Evolutionary conservation across 1,284 basidiomycete species (phyloP).

Genomic region (Ceratobasidium sp.): DNA sequence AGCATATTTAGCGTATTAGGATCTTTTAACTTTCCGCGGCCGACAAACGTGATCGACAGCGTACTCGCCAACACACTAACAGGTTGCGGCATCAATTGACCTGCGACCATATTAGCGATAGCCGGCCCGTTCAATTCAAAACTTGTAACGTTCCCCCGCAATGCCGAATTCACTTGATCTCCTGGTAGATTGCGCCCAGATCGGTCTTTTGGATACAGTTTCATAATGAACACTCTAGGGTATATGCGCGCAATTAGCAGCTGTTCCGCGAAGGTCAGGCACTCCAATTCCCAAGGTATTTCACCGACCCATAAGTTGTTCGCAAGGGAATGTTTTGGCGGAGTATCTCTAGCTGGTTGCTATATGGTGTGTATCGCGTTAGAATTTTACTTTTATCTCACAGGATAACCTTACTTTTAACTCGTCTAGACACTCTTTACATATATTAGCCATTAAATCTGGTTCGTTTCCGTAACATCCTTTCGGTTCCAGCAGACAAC

Average conservation of each 20-base stretch:
- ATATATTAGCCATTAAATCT: neutral
- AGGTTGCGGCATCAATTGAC: conserved; percentile 57
- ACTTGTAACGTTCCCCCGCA: conserved; percentile 59
- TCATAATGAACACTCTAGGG: conserved; percentile 57
- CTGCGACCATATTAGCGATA: conserved; percentile 56
- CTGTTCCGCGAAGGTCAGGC: conserved; percentile 55
- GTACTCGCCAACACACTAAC: conserved; percentile 55
- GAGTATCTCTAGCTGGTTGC: conserved; percentile 1
- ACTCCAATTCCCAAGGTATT: conserved; percentile 53
- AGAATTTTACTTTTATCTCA: neutral
- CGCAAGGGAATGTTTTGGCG: conserved; percentile 54
- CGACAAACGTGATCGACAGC: conserved; percentile 59
- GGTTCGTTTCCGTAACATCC: neutral
- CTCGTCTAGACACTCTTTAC: neutral
- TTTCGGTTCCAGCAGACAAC: neutral
- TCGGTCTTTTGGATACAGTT: conserved; percentile 55
- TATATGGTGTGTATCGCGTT: neutral
- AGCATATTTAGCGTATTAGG: conserved; percentile 53
- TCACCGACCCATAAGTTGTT: conserved; percentile 60
- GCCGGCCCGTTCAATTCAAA: conserved; percentile 54
- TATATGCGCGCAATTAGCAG: conserved; percentile 54
- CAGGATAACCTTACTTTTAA: neutral
- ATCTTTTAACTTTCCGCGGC: conserved; percentile 55
- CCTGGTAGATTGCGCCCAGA: conserved; percentile 42
- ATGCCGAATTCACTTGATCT: conserved; percentile 52